phyloP scores from a whole-genome alignment of 2,329 filamentous ascomycete genomes.

The Gnomoniopsis smithogilvyi region DNA sequence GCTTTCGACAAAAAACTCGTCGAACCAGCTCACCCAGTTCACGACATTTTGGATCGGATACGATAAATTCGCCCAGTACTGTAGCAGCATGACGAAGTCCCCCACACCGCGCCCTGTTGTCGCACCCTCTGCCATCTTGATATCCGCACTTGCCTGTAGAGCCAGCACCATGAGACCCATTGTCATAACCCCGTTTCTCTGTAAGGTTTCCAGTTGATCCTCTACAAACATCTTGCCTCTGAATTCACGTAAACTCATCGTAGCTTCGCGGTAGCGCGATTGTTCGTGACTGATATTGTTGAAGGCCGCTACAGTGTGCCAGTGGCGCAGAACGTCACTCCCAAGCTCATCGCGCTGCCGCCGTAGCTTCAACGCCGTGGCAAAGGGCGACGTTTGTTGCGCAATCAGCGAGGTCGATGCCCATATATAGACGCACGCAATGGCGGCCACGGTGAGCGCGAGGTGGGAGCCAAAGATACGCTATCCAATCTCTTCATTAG shows the following conservation, averaged over 20 bases:
- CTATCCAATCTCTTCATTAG: background rate
- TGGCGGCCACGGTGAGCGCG: background rate
- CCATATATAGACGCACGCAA: background rate
- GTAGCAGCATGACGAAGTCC: constrained; percentile 12
- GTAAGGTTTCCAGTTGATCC: background rate
- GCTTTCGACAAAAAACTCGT: constrained; percentile 52
- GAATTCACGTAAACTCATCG: background rate
- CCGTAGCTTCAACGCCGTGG: background rate
- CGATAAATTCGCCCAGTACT: constrained; percentile 6
- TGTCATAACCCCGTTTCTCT: background rate
- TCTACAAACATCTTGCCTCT: background rate
- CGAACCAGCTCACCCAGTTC: background rate
- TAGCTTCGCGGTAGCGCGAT: background rate
- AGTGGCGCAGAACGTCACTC: background rate
- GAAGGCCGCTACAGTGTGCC: background rate
- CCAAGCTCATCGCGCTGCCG: background rate
- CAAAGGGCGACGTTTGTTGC: background rate
- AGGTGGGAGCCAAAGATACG: background rate
- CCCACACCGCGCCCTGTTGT: background rate
- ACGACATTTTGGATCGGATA: constrained; percentile 6
- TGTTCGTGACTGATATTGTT: background rate
- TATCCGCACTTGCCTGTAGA: background rate
- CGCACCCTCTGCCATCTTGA: background rate
- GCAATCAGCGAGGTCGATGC: background rate
- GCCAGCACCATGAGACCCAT: background rate